Base-by-base conservation (phyloP, 306 rosid species). In the Heteromeles arbutifolia region DNA sequence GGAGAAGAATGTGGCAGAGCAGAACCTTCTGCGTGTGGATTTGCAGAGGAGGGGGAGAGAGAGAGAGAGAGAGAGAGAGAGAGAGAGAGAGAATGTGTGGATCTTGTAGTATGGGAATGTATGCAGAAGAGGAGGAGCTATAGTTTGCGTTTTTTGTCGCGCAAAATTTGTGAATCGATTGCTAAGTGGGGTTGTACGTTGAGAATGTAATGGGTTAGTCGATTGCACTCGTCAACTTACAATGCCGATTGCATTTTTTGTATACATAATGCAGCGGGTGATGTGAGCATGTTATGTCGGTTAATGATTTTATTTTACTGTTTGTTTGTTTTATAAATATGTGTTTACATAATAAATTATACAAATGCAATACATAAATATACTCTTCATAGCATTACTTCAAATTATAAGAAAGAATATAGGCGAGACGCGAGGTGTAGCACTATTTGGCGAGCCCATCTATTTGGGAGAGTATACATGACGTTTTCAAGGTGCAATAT, bases 31-130 rank as follows among this genome's bases (percentile, higher is more conserved):
- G 82, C 29, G 74, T 73, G 72, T 59, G 8, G 56, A 59, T 31
- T 59, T 41, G 15, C 72, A 37, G 54, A 15, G 21, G 8, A 0
- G 50, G 0, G 5, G 0, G 75, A 21, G 34, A 11, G 29, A 74
- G 79, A 69, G 81, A 37, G 70, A 75, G 58, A 81, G 80, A 80
- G 75, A 28, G 82, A 65, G 78, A 48, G 81, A 75, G 74, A 81
- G 65, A 48, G 19, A n/a, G n/a, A n/a, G n/a, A n/a, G n/a, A n/a
- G n/a, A n/a, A n/a, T 28, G 11, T 26, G 75, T 43, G 67, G 81
- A 77, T 76, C 77, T 76, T 57, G 32, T 22, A 65, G 66, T 32
- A 24, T 32, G 67, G 21, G 14, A 34, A 54, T 4, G 31, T 41
- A 22, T 39, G 3, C 19, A 37, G 78, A 24, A 6, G 7, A 19